A percentile compares a stretch with the other conserved stretches of the same genome.
Conservation (phyloP, 2,329 filamentous ascomycete species). For the Aspergillus transmontanensis region DNA sequence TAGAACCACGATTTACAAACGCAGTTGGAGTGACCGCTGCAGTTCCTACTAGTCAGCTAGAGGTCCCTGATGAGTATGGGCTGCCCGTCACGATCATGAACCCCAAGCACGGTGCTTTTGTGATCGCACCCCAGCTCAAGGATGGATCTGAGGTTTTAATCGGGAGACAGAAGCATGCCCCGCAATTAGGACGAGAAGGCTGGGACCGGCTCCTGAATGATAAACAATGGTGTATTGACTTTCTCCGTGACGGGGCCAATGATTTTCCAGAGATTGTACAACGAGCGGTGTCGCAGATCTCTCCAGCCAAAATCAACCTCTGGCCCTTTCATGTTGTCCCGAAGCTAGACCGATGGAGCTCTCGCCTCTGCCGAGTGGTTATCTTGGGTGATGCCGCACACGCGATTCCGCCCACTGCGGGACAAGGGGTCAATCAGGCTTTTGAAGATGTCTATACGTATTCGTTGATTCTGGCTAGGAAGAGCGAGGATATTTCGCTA, state of each 20-base stretch:
- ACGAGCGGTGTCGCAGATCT: slow-evolving; percentile 40
- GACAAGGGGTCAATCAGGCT: slow-evolving; percentile 60
- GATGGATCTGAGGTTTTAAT: slow-evolving; percentile 55
- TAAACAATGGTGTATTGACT: slow-evolving; percentile 42
- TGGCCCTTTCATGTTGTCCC: slow-evolving; percentile 57
- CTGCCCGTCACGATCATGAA: slow-evolving; percentile 50
- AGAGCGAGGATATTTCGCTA: slow-evolving; percentile 17
- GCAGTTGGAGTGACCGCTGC: slow-evolving; percentile 47
- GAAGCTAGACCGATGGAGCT: slow-evolving; percentile 50
- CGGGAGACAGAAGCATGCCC: slow-evolving; percentile 47
- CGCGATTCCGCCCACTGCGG: slow-evolving; percentile 62
- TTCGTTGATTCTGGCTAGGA: slow-evolving; percentile 43
- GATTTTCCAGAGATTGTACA: slow-evolving; percentile 42
- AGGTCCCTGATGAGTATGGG: slow-evolving; percentile 37
- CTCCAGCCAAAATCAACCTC: slow-evolving; percentile 43
- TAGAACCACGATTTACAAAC: slow-evolving; percentile 55
- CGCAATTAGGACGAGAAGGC: slow-evolving; percentile 42
- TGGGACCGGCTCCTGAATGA: slow-evolving; percentile 48
- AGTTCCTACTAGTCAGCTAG: slow-evolving; percentile 42
- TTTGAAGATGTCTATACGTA: slow-evolving; percentile 57
- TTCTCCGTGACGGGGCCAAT: slow-evolving; percentile 37
- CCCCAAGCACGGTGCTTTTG: slow-evolving; percentile 49
- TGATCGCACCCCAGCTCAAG: slow-evolving; percentile 52
- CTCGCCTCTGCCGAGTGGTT: slow-evolving; percentile 40
- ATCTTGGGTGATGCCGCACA: slow-evolving; percentile 66